These are phyloP conservation scores for Cystobasidium slooffiae DNA, from an alignment of 1,284 basidiomycete genomes.

Conservation along the genomic window DNA sequence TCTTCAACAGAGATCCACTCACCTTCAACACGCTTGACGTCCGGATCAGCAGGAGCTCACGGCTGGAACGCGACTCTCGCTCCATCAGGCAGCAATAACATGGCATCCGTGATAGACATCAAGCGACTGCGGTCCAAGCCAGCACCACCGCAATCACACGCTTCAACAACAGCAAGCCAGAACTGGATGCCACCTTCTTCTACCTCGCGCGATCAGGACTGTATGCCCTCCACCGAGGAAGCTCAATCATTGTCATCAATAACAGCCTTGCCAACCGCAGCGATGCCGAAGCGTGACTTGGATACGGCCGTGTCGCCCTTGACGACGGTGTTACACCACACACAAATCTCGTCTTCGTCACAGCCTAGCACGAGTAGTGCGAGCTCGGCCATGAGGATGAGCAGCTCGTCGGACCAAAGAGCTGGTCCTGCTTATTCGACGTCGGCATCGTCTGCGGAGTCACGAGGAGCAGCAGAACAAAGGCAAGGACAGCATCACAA, in stretches of 20 bases:
- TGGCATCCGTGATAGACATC: conserved; percentile 15
- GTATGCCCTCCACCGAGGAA: no score
- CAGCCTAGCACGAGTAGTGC: background rate
- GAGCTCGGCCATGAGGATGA: no score
- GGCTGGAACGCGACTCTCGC: background rate
- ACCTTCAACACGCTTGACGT: background rate
- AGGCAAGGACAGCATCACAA: background rate
- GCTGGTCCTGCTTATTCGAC: background rate
- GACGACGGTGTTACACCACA: background rate
- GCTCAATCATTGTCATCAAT: no score
- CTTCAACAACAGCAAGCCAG: background rate
- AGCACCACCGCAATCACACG: conserved; percentile 20
- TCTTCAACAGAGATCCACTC: conserved; percentile 12
- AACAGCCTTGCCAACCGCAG: background rate
- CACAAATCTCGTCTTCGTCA: background rate
- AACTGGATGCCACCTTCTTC: background rate
- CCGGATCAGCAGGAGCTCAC: background rate
- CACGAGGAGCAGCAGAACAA: background rate
- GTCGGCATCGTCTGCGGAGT: background rate
- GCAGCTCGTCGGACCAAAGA: no score
- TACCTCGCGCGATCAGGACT: no score
- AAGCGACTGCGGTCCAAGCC: conserved; percentile 31
- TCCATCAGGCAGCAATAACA: background rate
- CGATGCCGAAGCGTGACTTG: background rate
- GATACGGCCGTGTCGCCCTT: background rate